A percentile compares a stretch with the other conserved stretches of the same genome.
Conservation (phyloP, 2,329 filamentous ascomycete species). For the Parasarocladium wereldwijsianum region DNA sequence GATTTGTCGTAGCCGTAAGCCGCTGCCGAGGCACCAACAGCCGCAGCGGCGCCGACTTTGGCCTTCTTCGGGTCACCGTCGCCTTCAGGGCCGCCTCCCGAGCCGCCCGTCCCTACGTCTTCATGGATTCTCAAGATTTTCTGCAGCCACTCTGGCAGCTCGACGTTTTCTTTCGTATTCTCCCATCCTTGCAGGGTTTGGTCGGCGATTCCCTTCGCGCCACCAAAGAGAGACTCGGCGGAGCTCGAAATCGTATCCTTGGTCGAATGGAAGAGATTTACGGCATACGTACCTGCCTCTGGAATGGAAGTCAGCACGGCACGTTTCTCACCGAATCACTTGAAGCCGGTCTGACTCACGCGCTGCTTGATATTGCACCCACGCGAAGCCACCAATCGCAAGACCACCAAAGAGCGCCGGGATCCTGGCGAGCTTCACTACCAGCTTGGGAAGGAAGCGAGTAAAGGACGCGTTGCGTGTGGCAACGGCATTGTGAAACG, state of each 20-base stretch:
- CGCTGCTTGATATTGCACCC: conserved; percentile 89
- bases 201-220: conserved; percentile 58
- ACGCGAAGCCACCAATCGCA: conserved; percentile 74
- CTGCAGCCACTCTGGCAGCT: conserved; percentile 62
- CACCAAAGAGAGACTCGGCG: conserved; percentile 55
- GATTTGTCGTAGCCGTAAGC: conserved; percentile 67
- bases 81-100: conserved; percentile 29
- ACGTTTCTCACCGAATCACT: neutral
- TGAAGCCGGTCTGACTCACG: conserved; percentile 38
- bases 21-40: conserved; percentile 57
- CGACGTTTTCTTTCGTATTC: conserved; percentile 64
- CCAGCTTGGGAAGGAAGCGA: conserved; percentile 64
- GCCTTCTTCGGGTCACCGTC: conserved; percentile 40
- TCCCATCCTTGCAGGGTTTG: conserved; percentile 74
- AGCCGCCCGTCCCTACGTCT: conserved; percentile 36
- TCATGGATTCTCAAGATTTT: conserved; percentile 52
- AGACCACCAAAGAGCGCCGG: conserved; percentile 87
- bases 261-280: conserved; percentile 58
- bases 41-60: conserved; percentile 44
- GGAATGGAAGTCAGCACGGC: conserved; percentile 11
- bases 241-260: conserved; percentile 56
- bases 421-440: conserved; percentile 76
- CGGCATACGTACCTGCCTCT: conserved; percentile 34
- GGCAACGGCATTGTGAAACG: conserved; percentile 66
- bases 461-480: conserved; percentile 50